phyloP scores from a whole-genome alignment of 2,329 filamentous ascomycete species.

The Aspergillus transmontanensis region DNA sequence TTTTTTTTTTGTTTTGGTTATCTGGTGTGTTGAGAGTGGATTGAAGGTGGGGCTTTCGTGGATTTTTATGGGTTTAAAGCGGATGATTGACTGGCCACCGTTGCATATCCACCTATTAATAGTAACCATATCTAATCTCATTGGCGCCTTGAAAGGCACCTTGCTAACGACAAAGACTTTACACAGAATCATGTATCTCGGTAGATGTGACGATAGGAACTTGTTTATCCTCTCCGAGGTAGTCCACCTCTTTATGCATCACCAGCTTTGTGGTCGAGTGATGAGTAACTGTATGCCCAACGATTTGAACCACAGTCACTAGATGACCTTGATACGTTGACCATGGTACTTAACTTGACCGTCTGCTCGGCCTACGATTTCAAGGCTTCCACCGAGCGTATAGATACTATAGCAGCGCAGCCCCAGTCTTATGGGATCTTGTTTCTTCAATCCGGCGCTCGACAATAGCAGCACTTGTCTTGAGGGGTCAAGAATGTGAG shows the following conservation, averaged over 20 bases:
- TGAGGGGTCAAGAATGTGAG: too few species aligned
- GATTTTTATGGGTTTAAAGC: too few species aligned
- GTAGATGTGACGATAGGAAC: background rate
- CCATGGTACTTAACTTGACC: background rate
- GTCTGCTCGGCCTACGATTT: background rate
- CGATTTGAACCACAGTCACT: background rate
- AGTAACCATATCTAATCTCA: background rate
- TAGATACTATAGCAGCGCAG: background rate
- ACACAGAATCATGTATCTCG: background rate
- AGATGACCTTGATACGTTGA: background rate
- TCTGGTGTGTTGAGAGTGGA: too few species aligned
- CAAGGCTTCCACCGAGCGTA: background rate
- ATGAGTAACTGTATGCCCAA: background rate
- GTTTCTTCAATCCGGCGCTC: background rate
- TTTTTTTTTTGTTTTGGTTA: too few species aligned
- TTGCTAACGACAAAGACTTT: background rate
- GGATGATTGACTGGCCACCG: background rate
- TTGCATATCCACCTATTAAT: background rate
- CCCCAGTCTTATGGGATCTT: background rate
- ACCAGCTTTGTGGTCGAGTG: background rate
- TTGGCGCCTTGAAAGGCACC: background rate
- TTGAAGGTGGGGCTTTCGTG: too few species aligned
- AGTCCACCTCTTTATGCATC: background rate
- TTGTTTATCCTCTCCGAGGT: background rate
- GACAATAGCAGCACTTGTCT: background rate